Evolutionary conservation across 176 grass and related monocot genomes (phyloP), one percentile per base, ranked within the genome.

Genomic region (Tillandsia fasciculata): DNA sequence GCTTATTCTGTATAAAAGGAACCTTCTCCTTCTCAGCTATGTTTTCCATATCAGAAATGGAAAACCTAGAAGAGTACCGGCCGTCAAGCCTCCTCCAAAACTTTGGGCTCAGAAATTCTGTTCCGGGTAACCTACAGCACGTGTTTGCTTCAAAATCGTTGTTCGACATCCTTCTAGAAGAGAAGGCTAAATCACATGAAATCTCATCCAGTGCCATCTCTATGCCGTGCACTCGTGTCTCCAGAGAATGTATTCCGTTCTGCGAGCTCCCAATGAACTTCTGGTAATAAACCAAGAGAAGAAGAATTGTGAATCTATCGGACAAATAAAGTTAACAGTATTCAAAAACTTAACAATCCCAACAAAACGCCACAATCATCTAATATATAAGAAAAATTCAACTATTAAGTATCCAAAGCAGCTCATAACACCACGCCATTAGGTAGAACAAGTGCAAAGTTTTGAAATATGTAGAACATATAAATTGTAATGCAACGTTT

Each of bases 181-280:
- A 86, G 50, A 82, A 74, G 3, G 72, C 78, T 22, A 99, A 57
- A 80, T 90, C 82, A 50, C 74, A 82, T 2, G 94, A 92, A 71
- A 99, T 99, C 76, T 87, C 89, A 6, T 83, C 86, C 79, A 99
- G 22, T 63, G 81, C 79, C 72, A 93, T 86, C 79, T 99, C 94
- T 52, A 99, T 78, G 14, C 89, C 89, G 7, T 88, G 88, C 50
- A 99, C 94, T 64, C 94, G 81, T 0, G 94, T 81, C 80, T 93
- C 94, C 76, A 93, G 75, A 18, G 94, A 93, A 52, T 91, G 82
- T 51, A 99, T 92, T 5, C 84, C 89, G 52, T 83, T 86, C 75
- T 99, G 89, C 12, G 94, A 99, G 75, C 75, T 90, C 59, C 94
- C 89, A 73, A 99, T 99, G 79, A 99, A 93, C 70, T 80, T 90